Conservation (phyloP, 2,329 filamentous ascomycete species). For the Neofusicoccum parvum region DNA sequence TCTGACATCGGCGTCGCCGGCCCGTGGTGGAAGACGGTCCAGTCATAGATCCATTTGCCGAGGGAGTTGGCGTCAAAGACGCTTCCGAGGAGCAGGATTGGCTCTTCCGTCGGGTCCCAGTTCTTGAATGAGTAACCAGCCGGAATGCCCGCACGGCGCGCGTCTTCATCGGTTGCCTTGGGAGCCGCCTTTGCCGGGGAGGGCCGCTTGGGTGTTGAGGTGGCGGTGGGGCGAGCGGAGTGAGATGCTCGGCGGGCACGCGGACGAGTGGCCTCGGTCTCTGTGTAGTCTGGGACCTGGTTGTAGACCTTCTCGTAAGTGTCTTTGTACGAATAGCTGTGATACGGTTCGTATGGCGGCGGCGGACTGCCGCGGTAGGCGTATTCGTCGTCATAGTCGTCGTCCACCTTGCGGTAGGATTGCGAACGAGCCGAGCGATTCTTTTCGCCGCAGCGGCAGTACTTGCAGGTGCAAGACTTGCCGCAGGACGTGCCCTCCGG, state of each 20-base stretch:
- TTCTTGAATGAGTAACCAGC: slow-evolving; percentile 94
- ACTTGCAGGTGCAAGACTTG: slow-evolving; percentile 33
- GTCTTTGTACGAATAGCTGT: slow-evolving; percentile 52
- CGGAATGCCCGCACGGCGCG: slow-evolving; percentile 70
- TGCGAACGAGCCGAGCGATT: slow-evolving; percentile 55
- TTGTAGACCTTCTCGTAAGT: slow-evolving; percentile 56
- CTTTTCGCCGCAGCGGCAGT: slow-evolving; percentile 46
- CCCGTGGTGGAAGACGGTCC: slow-evolving; percentile 90
- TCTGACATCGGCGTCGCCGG: slow-evolving; percentile 82
- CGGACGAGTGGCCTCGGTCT: slow-evolving; percentile 46
- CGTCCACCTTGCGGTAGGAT: slow-evolving; percentile 60
- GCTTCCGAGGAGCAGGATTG: slow-evolving; percentile 90
- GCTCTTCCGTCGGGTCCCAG: slow-evolving; percentile 93
- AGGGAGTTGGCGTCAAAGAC: slow-evolving; percentile 97
- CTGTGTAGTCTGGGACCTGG: slow-evolving; percentile 52
- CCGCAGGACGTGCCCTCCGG: slow-evolving; percentile 38
- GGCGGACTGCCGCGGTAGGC: slow-evolving; percentile 47
- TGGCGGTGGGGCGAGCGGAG: slow-evolving; percentile 47
- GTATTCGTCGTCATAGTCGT: slow-evolving; percentile 51
- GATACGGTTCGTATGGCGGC: slow-evolving; percentile 54
- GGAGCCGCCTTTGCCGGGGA: slow-evolving; percentile 36
- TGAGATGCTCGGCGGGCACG: slow-evolving; percentile 59
- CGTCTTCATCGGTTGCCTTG: slow-evolving; percentile 64
- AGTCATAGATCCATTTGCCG: slow-evolving; percentile 99
- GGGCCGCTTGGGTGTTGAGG: slow-evolving; percentile 41